Conservation (phyloP, 2,329 filamentous ascomycete genomes). For the Fusarium napiforme region DNA sequence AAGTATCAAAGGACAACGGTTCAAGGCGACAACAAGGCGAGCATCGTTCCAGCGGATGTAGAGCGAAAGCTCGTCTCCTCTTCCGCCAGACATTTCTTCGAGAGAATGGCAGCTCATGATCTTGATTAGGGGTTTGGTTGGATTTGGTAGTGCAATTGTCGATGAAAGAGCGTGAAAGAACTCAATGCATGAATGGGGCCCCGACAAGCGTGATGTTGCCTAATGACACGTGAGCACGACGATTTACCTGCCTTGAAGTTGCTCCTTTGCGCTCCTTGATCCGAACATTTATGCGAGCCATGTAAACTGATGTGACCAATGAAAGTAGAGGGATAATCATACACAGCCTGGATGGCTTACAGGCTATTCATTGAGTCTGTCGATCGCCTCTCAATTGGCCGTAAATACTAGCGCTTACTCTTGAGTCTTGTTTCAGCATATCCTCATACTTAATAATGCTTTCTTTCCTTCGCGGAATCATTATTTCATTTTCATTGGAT, state of each 20-base stretch:
- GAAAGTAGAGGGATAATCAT: background rate
- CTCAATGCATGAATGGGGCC: background rate
- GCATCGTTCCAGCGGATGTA: background rate
- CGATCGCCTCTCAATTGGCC: background rate
- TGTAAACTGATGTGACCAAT: background rate
- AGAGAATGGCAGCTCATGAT: background rate
- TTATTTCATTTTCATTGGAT: background rate
- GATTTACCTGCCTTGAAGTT: background rate
- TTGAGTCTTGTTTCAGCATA: background rate
- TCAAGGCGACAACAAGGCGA: background rate
- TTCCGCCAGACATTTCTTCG: background rate
- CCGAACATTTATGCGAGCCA: background rate
- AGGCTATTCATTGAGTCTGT: background rate
- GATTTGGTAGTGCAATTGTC: background rate
- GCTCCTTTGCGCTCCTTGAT: background rate
- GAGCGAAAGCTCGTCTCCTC: background rate
- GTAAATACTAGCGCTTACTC: background rate
- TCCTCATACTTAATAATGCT: background rate
- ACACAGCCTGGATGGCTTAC: background rate
- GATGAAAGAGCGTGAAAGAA: background rate
- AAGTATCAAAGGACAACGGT: background rate
- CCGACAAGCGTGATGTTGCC: background rate
- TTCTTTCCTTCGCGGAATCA: background rate
- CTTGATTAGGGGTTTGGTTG: accelerated
- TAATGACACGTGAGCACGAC: background rate